These are phyloP conservation scores for Agrocybe pediades DNA, from an alignment of 768 basidiomycete genomes.

Conservation along the genomic window DNA sequence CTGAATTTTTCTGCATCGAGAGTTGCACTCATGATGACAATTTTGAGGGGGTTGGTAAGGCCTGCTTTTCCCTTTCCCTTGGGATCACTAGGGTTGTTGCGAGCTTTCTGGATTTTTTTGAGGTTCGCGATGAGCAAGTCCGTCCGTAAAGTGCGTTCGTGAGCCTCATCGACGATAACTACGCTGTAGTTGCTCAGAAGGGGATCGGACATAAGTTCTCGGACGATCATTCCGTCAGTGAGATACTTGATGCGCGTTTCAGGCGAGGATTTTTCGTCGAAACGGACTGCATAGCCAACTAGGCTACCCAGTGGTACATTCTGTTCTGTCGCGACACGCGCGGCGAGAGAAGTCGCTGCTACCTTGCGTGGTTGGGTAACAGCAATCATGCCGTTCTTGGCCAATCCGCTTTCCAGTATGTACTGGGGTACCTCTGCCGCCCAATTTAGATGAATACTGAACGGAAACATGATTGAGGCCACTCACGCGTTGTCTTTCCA, in stretches of 20 bases:
- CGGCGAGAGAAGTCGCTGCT: slow-evolving; percentile 92
- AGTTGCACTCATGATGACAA: slow-evolving; percentile 97
- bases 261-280: slow-evolving; percentile 77
- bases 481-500: slow-evolving; percentile 97
- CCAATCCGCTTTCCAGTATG: slow-evolving; percentile 79
- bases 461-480: neutral
- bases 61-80: slow-evolving; percentile 49
- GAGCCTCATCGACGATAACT: slow-evolving; percentile 94
- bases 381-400: slow-evolving; percentile 75
- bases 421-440: slow-evolving; percentile 93
- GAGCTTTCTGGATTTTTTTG: slow-evolving; percentile 72
- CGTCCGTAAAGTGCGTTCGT: slow-evolving; percentile 93
- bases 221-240: slow-evolving; percentile 97
- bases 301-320: slow-evolving; percentile 67
- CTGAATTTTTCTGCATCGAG: slow-evolving; percentile 95
- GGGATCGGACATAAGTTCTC: slow-evolving; percentile 84
- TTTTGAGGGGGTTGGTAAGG: slow-evolving; percentile 72
- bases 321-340: slow-evolving; percentile 87
- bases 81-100: slow-evolving; percentile 47
- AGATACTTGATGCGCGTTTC: slow-evolving; percentile 92
- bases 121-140: slow-evolving; percentile 91
- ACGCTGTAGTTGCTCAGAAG: slow-evolving; percentile 82
- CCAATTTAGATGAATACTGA: neutral
- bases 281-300: slow-evolving; percentile 95
- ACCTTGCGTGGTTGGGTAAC: slow-evolving; percentile 96